Conservation (phyloP, 257 asterid species). For the Solanum lycopersicoides region DNA sequence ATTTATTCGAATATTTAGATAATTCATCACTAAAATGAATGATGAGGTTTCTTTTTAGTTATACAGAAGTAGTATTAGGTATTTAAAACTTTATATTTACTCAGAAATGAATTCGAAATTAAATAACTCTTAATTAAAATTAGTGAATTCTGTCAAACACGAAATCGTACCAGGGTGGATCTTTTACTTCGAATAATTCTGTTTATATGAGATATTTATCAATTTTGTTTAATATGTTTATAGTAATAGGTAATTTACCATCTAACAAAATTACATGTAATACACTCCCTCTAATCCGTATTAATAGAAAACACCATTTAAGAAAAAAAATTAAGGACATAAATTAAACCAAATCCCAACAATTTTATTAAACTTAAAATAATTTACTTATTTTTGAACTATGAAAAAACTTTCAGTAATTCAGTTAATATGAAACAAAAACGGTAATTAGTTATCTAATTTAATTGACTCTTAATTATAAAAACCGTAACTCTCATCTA, state of each 20-base stretch:
- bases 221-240: neutral
- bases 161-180: neutral
- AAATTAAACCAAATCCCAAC: neutral
- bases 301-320: neutral
- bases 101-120: neutral
- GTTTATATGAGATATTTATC: neutral
- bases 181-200: no score
- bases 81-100: neutral
- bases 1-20: no score
- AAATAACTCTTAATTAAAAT: neutral
- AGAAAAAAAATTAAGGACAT: neutral
- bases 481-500: neutral
- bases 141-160: neutral
- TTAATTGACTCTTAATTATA: neutral
- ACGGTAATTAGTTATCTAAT: neutral
- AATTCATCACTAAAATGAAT: no score
- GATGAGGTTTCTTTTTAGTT: neutral
- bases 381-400: neutral
- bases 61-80: neutral
- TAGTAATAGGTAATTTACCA: neutral
- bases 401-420: neutral
- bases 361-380: no score
- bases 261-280: neutral
- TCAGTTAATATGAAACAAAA: neutral
- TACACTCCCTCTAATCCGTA: neutral